Percentiles rank a stretch among this genome's conserved stretches.
phyloP scores from a whole-genome alignment of 2,329 filamentous ascomycete genomes.

The Talaromyces albobiverticillius region DNA sequence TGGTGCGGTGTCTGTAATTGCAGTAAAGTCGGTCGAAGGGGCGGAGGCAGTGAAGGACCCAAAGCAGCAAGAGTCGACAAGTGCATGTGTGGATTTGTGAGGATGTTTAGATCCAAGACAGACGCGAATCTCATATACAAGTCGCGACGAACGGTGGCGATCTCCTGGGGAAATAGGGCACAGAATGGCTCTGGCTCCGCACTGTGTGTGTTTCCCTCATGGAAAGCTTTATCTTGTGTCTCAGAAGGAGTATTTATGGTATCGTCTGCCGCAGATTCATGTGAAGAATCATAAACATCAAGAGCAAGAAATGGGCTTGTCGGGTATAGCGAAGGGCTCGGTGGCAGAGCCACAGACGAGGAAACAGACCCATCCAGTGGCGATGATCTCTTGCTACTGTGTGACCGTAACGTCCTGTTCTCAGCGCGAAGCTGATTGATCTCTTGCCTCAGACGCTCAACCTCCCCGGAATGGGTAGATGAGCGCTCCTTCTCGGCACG shows the following conservation, averaged over 20 bases:
- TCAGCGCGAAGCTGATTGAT: slow-evolving; percentile 40
- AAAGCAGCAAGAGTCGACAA: slow-evolving; percentile 27
- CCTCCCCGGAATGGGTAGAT: slow-evolving; percentile 39
- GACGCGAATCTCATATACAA: slow-evolving; percentile 35
- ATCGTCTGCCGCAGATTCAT: neutral
- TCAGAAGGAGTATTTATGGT: neutral
- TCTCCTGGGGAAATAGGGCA: slow-evolving; percentile 32
- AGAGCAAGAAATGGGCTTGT: slow-evolving; percentile 20
- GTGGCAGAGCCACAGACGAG: slow-evolving; percentile 11
- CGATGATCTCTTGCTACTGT: slow-evolving; percentile 29
- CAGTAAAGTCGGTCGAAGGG: slow-evolving; percentile 36
- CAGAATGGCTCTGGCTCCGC: slow-evolving; percentile 12
- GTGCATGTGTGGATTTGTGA: slow-evolving; percentile 34
- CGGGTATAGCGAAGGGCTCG: slow-evolving; percentile 17
- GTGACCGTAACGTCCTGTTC: slow-evolving; percentile 35
- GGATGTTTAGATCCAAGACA: slow-evolving; percentile 29
- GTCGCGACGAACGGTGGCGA: slow-evolving; percentile 32
- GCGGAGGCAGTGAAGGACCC: slow-evolving; percentile 29
- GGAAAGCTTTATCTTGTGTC: neutral
- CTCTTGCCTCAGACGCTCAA: slow-evolving; percentile 39
- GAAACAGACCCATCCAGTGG: slow-evolving; percentile 23
- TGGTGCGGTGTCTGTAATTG: slow-evolving; percentile 42
- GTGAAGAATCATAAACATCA: slow-evolving; percentile 6
- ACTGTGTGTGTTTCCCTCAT: neutral
- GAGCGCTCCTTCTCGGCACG: slow-evolving; percentile 40